Evolutionary conservation across 352 stramenopile genomes (phyloP).

Genomic region (Phytopythium chamaehyphon): DNA sequence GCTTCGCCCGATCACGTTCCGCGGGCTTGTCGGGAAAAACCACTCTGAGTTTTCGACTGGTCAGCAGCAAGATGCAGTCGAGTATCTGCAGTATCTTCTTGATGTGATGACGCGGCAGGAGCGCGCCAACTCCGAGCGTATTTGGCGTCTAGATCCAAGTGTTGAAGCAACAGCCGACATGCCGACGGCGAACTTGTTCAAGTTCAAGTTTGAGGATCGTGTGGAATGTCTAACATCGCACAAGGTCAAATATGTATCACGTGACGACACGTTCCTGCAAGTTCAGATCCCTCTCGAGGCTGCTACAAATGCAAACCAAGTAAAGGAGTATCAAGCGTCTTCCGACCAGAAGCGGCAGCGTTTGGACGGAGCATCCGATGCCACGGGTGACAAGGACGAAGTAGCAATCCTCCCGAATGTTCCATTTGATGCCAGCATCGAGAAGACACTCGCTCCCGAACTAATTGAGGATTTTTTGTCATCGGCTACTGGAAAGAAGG

Average conservation of each 20-base stretch:
- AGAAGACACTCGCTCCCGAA: constrained; percentile 88
- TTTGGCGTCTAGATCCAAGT: constrained; percentile 40
- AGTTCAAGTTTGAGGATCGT: constrained; percentile 87
- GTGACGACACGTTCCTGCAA: constrained; percentile 77
- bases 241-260: constrained; percentile 87
- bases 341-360: constrained; percentile 83
- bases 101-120: constrained; percentile 91
- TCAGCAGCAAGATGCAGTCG: constrained; percentile 97
- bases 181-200: constrained; percentile 89
- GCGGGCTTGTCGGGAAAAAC: constrained; percentile 91
- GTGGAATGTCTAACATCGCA: constrained; percentile 70
- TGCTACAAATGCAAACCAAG: constrained; percentile 81
- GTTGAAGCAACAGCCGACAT: constrained; percentile 31
- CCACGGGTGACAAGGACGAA: constrained; percentile 9
- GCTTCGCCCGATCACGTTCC: constrained; percentile 89
- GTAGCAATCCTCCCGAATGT: constrained; percentile 87
- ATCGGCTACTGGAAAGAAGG: constrained; percentile 69
- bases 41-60: constrained; percentile 96
- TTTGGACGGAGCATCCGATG: constrained; percentile 16
- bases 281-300: constrained; percentile 87
- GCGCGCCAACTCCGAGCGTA: constrained; percentile 36
- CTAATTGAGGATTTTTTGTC: constrained; percentile 91
- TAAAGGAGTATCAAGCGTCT: constrained; percentile 82
- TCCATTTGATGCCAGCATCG: constrained; percentile 93
- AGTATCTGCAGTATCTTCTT: constrained; percentile 97